These are phyloP conservation scores for Escallonia herrerae DNA, from an alignment of 129 eudicot genomes.

Conservation along the genomic window DNA sequence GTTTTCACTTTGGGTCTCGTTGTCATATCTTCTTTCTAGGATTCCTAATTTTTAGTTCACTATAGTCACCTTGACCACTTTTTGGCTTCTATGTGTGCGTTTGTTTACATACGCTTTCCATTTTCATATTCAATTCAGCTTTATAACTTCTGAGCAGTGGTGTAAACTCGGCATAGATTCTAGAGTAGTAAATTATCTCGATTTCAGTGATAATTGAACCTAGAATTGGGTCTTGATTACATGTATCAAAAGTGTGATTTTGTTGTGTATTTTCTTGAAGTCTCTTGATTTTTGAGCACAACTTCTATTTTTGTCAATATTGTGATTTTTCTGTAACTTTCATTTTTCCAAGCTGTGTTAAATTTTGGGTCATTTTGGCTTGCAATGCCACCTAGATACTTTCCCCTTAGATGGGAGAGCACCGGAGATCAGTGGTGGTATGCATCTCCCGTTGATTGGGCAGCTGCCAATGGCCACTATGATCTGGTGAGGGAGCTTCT, in stretches of 20 bases:
- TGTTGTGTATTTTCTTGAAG: constrained; percentile 1
- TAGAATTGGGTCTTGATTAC: constrained; percentile 4
- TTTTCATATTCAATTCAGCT: not conserved
- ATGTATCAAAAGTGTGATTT: not conserved
- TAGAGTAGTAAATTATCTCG: too few species aligned
- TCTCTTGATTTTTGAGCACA: constrained; percentile 1
- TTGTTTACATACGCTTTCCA: not conserved
- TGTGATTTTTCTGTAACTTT: not conserved
- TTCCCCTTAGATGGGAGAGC: constrained; percentile 91
- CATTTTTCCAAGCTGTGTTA: not conserved
- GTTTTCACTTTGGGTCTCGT: not conserved
- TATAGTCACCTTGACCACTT: not conserved
- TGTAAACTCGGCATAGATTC: too few species aligned
- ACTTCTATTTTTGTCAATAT: not conserved
- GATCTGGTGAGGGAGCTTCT: constrained; percentile 76
- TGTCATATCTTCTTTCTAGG: not conserved
- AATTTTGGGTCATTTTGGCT: constrained; percentile 1
- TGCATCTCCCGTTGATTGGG: constrained; percentile 81
- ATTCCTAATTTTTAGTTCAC: not conserved
- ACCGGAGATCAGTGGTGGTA: constrained; percentile 99
- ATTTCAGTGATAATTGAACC: not conserved
- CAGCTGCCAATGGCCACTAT: constrained; percentile 86
- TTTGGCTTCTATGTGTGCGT: not conserved
- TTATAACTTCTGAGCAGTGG: too few species aligned
- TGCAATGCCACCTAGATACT: constrained; percentile 37